phyloP scores from a whole-genome alignment of 352 stramenopile genomes.

The Phytophthora sp. region DNA sequence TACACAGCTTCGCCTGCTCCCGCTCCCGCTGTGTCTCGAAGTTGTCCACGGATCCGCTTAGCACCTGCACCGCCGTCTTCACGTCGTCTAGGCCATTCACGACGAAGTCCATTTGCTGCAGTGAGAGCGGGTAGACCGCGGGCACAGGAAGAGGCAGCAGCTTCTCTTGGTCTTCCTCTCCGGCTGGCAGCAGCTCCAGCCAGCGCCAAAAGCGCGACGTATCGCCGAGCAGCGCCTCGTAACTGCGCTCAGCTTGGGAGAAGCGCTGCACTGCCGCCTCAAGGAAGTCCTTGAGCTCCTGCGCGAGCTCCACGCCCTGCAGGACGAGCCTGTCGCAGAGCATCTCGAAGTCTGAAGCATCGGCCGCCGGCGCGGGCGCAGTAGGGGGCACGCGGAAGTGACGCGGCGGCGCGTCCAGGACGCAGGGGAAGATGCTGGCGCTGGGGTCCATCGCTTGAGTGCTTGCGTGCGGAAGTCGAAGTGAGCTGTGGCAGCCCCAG shows the following conservation, averaged over 20 bases:
- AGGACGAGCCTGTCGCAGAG: conserved; percentile 12
- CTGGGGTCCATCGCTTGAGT: background rate
- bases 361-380: background rate
- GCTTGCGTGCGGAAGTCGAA: conserved; percentile 7
- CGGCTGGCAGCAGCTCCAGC: conserved; percentile 4
- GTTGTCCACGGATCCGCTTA: too few species aligned
- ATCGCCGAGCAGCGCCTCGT: background rate
- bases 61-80: conserved; percentile 32
- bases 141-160: conserved; percentile 5
- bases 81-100: conserved; percentile 16
- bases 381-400: conserved; percentile 1
- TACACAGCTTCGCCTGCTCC: too few species aligned
- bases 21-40: too few species aligned
- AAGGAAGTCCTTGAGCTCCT: conserved; percentile 11
- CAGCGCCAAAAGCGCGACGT: conserved; percentile 2
- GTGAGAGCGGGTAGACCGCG: background rate
- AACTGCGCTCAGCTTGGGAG: background rate
- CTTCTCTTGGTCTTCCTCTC: background rate
- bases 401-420: background rate
- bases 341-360: conserved; percentile 24
- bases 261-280: background rate
- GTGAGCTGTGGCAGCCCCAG: background rate
- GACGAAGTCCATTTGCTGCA: conserved; percentile 16
- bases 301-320: conserved; percentile 1
- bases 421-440: background rate